Percentiles rank a stretch among this genome's conserved stretches.
Conservation (phyloP, 768 basidiomycete genomes). For the Agaricus bisporus region DNA sequence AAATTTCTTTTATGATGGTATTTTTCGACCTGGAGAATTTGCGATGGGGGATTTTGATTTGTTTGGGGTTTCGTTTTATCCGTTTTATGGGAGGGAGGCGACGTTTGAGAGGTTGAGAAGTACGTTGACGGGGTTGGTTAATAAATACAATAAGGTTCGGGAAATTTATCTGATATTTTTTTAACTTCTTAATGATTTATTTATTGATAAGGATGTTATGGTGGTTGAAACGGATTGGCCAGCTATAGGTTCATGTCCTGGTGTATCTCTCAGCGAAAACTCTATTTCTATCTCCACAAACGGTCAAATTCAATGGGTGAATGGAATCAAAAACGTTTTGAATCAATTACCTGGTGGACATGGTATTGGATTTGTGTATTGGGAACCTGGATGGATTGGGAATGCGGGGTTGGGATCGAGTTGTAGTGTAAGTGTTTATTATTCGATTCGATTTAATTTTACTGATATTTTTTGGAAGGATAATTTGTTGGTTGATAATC, state of each 20-base stretch:
- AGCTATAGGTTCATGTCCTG: conserved; percentile 31
- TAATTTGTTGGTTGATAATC: conserved; percentile 41
- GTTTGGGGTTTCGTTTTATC: conserved; percentile 62
- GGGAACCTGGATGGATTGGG: conserved; percentile 64
- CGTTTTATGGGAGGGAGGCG: conserved; percentile 56
- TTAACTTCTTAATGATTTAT: not conserved
- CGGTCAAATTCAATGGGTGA: conserved; percentile 50
- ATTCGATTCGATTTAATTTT: not conserved
- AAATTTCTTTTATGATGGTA: conserved; percentile 41
- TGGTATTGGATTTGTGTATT: conserved; percentile 49
- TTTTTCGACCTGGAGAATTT: conserved; percentile 49
- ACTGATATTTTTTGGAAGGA: conserved; percentile 25
- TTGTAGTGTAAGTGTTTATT: conserved; percentile 27
- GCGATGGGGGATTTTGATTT: conserved; percentile 45
- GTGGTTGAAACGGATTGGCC: conserved; percentile 67
- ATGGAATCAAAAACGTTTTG: conserved; percentile 42
- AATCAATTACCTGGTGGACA: conserved; percentile 40
- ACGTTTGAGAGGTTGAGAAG: conserved; percentile 43
- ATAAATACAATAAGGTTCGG: conserved; percentile 41
- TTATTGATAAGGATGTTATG: conserved; percentile 39
- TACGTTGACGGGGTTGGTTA: conserved; percentile 44
- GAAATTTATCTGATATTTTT: not conserved
- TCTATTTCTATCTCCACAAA: conserved; percentile 40
- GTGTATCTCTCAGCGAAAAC: conserved; percentile 36
- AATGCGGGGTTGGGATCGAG: conserved; percentile 41